Evolutionary conservation across 2,329 filamentous ascomycete species (phyloP), one percentile per base, ranked within the genome.

Genomic region (Aspergillus novoparasiticus): DNA sequence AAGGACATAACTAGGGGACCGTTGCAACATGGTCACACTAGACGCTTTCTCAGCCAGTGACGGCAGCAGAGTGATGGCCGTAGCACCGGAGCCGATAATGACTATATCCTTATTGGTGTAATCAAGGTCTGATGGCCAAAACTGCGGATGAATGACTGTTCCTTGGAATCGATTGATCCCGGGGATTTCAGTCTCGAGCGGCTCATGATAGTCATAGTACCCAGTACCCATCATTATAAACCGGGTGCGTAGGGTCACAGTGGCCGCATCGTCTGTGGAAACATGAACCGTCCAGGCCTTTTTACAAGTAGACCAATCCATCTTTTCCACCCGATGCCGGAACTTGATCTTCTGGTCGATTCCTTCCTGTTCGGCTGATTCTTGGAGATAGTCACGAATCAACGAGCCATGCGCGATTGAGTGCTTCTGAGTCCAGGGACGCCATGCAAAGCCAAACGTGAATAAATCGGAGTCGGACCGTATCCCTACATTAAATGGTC

Each of bases 1-100:
- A 54, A 89, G 61, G 58, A 93, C 81, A 69, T 90, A 93, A 0
- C 83, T 84, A 0, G 92, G 92, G 34, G 87, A 91, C 53, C 92
- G 86, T 76, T 94, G 91, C 5, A 94, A 82, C 85, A 93, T 91
- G 2, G 90, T 93, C 21, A 92, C 86, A 21, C 85, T 83, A 3
- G 75, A 78, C 2, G 89, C 90, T 36, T 83, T 85, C 48, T 89
- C 79, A 0, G 87, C 85, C 41, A 94, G 78, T 43, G 81, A 83
- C 0, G 92, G 92, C 5, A 94, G 72, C 0, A 95, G 81, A 0
- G 91, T 94, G 53, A 93, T 79, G 11, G 91, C 89, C 0, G 92
- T 94, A 3, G 91, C 91, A 3, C 92, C 92, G 14, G 86, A 89
- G 11, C 91, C 91, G 64, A 94, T 85, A 60, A 93, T 80, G 54